Conservation (phyloP, 495 filamentous ascomycete species). For the Cercophora newfieldiana region DNA sequence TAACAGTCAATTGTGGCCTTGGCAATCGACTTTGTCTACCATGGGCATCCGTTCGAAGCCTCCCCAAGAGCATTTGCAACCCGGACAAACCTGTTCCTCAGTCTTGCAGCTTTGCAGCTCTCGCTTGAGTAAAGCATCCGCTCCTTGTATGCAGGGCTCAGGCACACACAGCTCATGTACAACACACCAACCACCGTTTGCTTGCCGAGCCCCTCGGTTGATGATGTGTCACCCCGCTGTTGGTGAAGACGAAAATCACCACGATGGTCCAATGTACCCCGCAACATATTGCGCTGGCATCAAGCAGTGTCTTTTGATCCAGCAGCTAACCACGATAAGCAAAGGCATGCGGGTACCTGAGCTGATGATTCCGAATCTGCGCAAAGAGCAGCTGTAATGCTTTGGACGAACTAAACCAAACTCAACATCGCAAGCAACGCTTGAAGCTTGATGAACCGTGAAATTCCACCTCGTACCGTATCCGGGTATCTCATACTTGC, state of each 20-base stretch:
- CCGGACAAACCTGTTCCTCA: background rate
- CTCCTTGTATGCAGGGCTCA: conserved; percentile 1
- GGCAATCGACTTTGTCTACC: background rate
- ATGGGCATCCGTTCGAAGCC: background rate
- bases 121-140: background rate
- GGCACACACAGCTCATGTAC: background rate
- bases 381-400: too few relatives aligned
- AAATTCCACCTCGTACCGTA: too few relatives aligned
- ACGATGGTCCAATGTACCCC: conserved; percentile 4
- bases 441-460: background rate
- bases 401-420: background rate
- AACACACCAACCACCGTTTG: background rate
- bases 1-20: too few relatives aligned
- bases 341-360: background rate
- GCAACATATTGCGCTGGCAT: background rate
- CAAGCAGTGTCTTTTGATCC: background rate
- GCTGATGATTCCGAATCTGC: background rate
- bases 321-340: background rate
- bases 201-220: background rate
- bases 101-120: background rate
- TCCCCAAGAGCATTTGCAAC: background rate
- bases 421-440: too few relatives aligned
- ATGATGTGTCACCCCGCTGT: conserved; percentile 17
- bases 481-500: too few relatives aligned
- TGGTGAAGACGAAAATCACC: conserved; percentile 3